Conservation (phyloP, 2,329 filamentous ascomycete genomes). For the Colletotrichum sp. region DNA sequence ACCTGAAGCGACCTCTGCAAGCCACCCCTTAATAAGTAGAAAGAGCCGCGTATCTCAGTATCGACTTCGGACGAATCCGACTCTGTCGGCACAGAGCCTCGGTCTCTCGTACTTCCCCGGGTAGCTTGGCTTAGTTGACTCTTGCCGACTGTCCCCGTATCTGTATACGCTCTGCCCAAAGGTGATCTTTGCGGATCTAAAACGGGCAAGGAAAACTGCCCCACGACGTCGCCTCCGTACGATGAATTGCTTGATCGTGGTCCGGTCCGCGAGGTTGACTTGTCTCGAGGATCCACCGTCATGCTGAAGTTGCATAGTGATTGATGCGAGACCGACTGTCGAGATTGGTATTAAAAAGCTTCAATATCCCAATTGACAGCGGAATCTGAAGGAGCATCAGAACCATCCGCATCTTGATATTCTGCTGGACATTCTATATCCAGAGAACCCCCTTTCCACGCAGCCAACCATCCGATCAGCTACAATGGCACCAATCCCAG, state of each 20-base stretch:
- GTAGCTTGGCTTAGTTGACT: neutral
- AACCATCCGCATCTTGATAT: neutral
- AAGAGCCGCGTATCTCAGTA: neutral
- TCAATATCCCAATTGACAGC: neutral
- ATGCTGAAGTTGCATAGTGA: neutral
- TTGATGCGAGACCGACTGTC: neutral
- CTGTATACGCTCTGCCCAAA: neutral
- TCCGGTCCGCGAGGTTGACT: neutral
- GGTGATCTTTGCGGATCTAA: neutral
- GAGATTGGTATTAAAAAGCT: neutral
- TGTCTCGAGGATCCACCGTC: neutral
- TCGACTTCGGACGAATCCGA: neutral
- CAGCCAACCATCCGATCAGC: neutral
- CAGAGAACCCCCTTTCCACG: neutral
- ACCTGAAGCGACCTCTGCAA: neutral
- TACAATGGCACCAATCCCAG: neutral
- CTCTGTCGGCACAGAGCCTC: neutral
- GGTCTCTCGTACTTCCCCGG: neutral
- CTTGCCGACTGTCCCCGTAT: too few species aligned
- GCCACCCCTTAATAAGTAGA: neutral
- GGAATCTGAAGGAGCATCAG: neutral
- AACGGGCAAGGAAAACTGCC: neutral
- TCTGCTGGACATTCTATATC: neutral
- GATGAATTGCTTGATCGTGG: neutral
- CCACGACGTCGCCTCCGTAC: neutral